Percentiles rank a stretch among this genome's conserved stretches.
These are phyloP conservation scores for Mycotypha africana DNA, from an alignment of 371 early-diverging fungal genomes.

Conservation along the genomic window DNA sequence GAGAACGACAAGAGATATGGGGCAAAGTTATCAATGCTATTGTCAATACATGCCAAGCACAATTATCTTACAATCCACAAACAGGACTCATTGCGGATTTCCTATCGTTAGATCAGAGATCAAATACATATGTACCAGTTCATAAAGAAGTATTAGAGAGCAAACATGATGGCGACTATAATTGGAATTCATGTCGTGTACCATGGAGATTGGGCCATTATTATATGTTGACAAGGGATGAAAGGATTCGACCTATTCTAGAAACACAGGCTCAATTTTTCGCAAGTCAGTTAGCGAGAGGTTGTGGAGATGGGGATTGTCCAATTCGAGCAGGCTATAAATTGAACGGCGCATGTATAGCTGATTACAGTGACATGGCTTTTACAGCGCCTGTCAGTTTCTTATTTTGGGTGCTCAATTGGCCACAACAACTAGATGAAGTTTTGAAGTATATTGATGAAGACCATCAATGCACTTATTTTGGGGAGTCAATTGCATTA, in stretches of 20 bases:
- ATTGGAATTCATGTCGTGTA: conserved; percentile 54
- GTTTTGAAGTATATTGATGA: conserved; percentile 46
- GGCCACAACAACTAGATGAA: conserved; percentile 34
- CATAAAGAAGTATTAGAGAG: conserved; percentile 45
- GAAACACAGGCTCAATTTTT: conserved; percentile 56
- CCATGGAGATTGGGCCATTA: conserved; percentile 62
- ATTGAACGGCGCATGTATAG: conserved; percentile 45
- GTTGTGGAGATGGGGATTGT: conserved; percentile 28
- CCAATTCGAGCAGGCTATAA: conserved; percentile 54
- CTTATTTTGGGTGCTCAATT: conserved; percentile 51
- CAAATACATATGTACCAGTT: conserved; percentile 40
- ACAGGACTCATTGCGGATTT: conserved; percentile 62
- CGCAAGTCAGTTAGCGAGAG: conserved; percentile 34
- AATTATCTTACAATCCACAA: conserved; percentile 41
- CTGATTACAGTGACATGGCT: conserved; percentile 56
- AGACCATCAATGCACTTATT: conserved; percentile 39
- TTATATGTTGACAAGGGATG: conserved; percentile 51
- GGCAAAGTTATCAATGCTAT: conserved; percentile 46
- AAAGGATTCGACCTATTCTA: conserved; percentile 41
- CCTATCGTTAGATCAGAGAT: conserved; percentile 35
- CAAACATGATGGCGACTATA: conserved; percentile 45
- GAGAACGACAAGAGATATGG: conserved; percentile 48
- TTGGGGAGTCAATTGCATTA: conserved; percentile 60
- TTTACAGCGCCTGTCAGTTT: conserved; percentile 58
- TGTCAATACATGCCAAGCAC: conserved; percentile 32